phyloP scores from a whole-genome alignment of 352 stramenopile species.

The Elongisporangium anandrum region DNA sequence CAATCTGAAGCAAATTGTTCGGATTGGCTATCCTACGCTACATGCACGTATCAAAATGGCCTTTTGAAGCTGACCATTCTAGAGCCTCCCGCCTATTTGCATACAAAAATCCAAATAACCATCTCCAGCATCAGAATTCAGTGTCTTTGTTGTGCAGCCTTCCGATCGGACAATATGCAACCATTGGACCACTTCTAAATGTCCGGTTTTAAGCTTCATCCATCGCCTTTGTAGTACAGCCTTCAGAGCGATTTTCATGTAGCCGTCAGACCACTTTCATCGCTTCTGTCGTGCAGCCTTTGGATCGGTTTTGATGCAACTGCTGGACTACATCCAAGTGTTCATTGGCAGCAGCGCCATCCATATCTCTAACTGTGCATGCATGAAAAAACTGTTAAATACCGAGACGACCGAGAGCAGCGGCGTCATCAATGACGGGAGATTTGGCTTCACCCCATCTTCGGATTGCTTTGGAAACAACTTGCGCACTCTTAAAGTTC shows the following conservation, averaged over 20 bases:
- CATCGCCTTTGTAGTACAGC: conserved; percentile 23
- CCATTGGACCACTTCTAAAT: conserved; percentile 14
- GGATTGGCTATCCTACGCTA: too few species aligned
- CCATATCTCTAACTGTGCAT: conserved; percentile 1
- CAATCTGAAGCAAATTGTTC: too few species aligned
- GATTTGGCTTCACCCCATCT: too few species aligned
- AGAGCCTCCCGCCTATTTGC: too few species aligned
- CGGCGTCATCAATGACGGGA: too few species aligned
- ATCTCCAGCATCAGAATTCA: too few species aligned
- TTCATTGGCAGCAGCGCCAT: conserved; percentile 22
- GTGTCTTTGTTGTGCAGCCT: background rate
- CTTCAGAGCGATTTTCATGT: conserved; percentile 14
- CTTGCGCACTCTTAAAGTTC: too few species aligned
- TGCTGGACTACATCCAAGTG: conserved; percentile 31
- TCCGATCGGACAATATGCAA: background rate
- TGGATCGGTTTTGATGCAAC: conserved; percentile 17
- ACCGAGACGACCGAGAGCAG: too few species aligned
- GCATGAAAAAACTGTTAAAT: background rate
- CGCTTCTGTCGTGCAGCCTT: conserved; percentile 26
- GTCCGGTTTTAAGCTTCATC: conserved; percentile 14
- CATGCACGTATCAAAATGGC: too few species aligned
- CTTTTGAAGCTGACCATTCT: too few species aligned
- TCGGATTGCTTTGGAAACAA: too few species aligned
- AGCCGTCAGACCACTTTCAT: conserved; percentile 35
- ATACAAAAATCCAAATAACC: too few species aligned